A percentile compares a stretch with the other conserved stretches of the same genome.
Evolutionary conservation across 768 basidiomycete species (phyloP).

Genomic region (Hygrocybe coccinea): DNA sequence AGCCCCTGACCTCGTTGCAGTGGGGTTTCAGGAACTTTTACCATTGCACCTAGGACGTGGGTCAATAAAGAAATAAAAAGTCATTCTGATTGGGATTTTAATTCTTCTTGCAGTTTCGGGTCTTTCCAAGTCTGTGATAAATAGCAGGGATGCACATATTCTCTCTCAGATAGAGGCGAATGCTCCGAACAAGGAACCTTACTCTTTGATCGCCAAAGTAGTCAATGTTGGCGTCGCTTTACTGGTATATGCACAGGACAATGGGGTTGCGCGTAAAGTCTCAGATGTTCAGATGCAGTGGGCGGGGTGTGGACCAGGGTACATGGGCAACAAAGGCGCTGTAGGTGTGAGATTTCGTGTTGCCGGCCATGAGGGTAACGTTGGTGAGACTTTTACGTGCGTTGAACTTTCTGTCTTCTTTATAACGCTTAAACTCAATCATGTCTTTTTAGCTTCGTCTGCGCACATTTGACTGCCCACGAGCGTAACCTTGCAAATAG

Average conservation of each 20-base stretch:
- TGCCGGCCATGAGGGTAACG: constrained; percentile 44
- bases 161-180: constrained; percentile 67
- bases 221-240: constrained; percentile 86
- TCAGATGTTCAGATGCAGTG: constrained; percentile 67
- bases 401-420: constrained; percentile 27
- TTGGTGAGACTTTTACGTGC: constrained; percentile 82
- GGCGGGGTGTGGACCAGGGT: constrained; percentile 66
- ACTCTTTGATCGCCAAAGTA: constrained; percentile 71
- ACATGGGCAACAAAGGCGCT: constrained; percentile 94
- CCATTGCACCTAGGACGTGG: constrained; percentile 82
- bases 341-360: constrained; percentile 84
- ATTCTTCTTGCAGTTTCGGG: constrained; percentile 58
- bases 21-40: constrained; percentile 91
- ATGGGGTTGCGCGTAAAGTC: constrained; percentile 53
- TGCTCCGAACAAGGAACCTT: constrained; percentile 67
- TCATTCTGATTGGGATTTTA: constrained; percentile 3
- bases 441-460: constrained; percentile 64
- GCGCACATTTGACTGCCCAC: constrained; percentile 87
- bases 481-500: constrained; percentile 58
- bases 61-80: constrained; percentile 30
- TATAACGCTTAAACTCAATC: neutral
- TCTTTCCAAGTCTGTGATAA: constrained; percentile 62
- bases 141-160: constrained; percentile 66
- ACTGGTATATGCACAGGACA: constrained; percentile 80
- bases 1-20: constrained; percentile 82